A percentile compares a stretch with the other conserved stretches of the same genome.
phyloP scores from a whole-genome alignment of 257 asterid species.

The Galeopsis tetrahit region DNA sequence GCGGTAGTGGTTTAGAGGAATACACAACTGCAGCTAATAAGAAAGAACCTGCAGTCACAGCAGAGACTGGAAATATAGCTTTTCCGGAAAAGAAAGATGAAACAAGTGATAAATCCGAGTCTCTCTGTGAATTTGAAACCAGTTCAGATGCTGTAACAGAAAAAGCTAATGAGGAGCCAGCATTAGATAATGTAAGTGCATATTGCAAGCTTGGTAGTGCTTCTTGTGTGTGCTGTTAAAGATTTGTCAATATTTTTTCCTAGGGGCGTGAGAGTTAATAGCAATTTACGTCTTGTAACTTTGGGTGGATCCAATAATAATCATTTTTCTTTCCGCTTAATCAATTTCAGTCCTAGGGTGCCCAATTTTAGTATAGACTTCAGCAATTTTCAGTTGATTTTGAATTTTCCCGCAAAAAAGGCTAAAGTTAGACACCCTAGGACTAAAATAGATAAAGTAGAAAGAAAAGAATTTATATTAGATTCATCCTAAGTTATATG shows the following conservation, averaged over 20 bases:
- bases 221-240: neutral
- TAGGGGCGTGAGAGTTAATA: neutral
- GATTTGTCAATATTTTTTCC: conserved; percentile 8
- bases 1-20: conserved; percentile 32
- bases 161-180: conserved; percentile 21
- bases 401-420: too few relatives aligned
- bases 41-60: conserved; percentile 34
- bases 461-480: too few relatives aligned
- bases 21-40: conserved; percentile 12
- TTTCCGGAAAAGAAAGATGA: conserved; percentile 41
- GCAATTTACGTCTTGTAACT: too few relatives aligned
- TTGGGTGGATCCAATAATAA: too few relatives aligned
- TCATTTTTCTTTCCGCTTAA: too few relatives aligned
- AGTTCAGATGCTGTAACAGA: conserved; percentile 4
- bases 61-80: conserved; percentile 36
- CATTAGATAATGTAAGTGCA: conserved; percentile 40
- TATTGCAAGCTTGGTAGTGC: conserved; percentile 10
- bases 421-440: too few relatives aligned
- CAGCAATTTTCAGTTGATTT: too few relatives aligned
- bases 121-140: conserved; percentile 31
- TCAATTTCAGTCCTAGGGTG: too few relatives aligned
- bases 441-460: too few relatives aligned
- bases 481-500: too few relatives aligned
- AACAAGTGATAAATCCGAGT: conserved; percentile 34
- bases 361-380: too few relatives aligned